Evolutionary conservation across 345 rosid species (phyloP).

Genomic region (Balakata baccata): DNA sequence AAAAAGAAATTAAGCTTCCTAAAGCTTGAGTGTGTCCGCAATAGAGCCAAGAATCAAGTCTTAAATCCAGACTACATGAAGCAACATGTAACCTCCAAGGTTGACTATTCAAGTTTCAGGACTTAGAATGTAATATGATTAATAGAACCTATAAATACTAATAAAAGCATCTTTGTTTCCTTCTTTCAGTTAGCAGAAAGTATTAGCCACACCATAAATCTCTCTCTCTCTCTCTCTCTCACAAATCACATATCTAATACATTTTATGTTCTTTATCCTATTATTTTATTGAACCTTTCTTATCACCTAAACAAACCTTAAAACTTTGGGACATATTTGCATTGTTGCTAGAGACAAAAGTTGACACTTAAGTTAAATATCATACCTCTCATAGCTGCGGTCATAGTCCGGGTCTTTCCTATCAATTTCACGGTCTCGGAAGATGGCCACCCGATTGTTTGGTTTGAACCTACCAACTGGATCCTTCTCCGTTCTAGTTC

Average conservation of each 20-base stretch:
- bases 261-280: neutral
- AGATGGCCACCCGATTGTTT: conserved; percentile 63
- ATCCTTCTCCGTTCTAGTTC: conserved; percentile 64
- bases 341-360: neutral
- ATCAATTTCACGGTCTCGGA: conserved; percentile 74
- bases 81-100: neutral
- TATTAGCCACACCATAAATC: too few species aligned
- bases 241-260: neutral
- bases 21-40: too few species aligned
- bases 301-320: neutral
- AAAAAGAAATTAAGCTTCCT: neutral
- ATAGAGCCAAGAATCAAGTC: neutral
- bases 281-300: neutral
- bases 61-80: neutral
- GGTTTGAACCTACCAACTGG: conserved; percentile 44
- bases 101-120: neutral
- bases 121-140: too few species aligned
- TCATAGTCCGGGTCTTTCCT: conserved; percentile 83
- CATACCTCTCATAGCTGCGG: conserved; percentile 68
- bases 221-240: too few species aligned
- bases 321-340: neutral
- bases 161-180: too few species aligned
- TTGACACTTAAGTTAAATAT: conserved; percentile 1
- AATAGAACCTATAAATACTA: too few species aligned
- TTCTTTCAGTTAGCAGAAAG: too few species aligned